Evolutionary conservation across 1,284 basidiomycete genomes (phyloP), one percentile per base, ranked within the genome.

Genomic region (Sanghuangporus weigelae): DNA sequence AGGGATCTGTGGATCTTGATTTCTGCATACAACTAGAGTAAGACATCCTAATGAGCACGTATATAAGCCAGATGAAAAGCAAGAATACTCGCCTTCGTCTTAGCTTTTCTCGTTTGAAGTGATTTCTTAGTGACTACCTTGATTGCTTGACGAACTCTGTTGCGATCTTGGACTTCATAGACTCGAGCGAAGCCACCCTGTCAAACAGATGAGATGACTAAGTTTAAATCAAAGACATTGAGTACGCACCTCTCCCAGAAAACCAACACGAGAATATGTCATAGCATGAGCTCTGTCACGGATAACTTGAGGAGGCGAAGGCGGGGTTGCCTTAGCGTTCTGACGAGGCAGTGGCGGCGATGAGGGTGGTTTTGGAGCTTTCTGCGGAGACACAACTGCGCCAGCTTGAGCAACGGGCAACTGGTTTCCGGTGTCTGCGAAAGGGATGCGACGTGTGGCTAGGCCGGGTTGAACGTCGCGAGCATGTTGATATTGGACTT

Each of bases 1-100:
- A 98, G 84, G 21, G 94, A 90, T 66, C 90, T 87, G 76, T 99
- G 96, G 62, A 99, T 95, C 81, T 97, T 98, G 75, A 99, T 98
- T 82, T 99, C 96, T 66, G 96, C 96, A 71, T 96, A 98, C 65
- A 98, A 85, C 95, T 91, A 55, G 66, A 36, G 19, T 48, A 63
- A 39, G 59, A 40, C 31, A 40, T 31, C 51, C 3, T 14, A 62
- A 7, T 61, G 39, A 21, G 55, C 8, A 1, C 16, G 46, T 54
- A 5, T 38, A 39, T 55, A 5, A 12, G n/a, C 12, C n/a, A 55
- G 23, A 36, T 21, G 11, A 51, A 8, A 35, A 59, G 23, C 26
- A 31, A 31, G 26, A 31, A n/a, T 2, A 71, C 79, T 59, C 60
- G 91, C 93, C 83, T 95, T 95, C 19, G 93, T 96, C 76, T 94